Evolutionary conservation across 2,329 filamentous ascomycete species (phyloP).

Genomic region (Colletotrichum eremochloae): DNA sequence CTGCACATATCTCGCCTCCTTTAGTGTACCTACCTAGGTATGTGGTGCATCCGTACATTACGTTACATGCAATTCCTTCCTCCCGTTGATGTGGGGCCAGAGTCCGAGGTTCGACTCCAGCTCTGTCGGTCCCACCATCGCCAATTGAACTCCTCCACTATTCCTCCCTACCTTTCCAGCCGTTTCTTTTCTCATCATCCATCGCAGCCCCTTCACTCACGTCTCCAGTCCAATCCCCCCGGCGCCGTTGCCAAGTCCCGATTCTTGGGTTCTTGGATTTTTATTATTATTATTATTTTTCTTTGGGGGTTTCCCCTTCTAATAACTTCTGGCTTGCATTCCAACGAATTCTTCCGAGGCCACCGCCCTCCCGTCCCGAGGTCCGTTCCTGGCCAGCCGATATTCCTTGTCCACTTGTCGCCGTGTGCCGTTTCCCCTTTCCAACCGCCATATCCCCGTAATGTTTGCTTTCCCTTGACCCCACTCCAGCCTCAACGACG

Average conservation of each 20-base stretch:
- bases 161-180: neutral
- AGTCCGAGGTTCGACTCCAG: conserved; percentile 18
- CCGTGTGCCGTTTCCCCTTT: conserved; percentile 19
- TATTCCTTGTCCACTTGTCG: conserved; percentile 21
- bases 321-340: conserved; percentile 5
- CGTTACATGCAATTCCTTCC: too few relatives aligned
- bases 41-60: too few relatives aligned
- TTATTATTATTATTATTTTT: too few relatives aligned
- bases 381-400: conserved; percentile 17
- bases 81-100: neutral
- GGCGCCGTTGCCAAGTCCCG: conserved; percentile 34
- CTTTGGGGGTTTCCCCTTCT: neutral
- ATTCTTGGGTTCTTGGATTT: neutral
- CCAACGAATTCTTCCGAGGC: conserved; percentile 13
- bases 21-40: too few relatives aligned
- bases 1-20: neutral
- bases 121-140: neutral
- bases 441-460: conserved; percentile 15
- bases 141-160: conserved; percentile 16
- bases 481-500: neutral
- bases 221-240: conserved; percentile 18
- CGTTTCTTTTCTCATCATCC: conserved; percentile 10
- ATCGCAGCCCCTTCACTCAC: conserved; percentile 19
- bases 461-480: conserved; percentile 6
- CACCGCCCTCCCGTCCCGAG: conserved; percentile 20